Base-by-base conservation (phyloP, 176 grass and related monocot genomes). In the Secale cereale region DNA sequence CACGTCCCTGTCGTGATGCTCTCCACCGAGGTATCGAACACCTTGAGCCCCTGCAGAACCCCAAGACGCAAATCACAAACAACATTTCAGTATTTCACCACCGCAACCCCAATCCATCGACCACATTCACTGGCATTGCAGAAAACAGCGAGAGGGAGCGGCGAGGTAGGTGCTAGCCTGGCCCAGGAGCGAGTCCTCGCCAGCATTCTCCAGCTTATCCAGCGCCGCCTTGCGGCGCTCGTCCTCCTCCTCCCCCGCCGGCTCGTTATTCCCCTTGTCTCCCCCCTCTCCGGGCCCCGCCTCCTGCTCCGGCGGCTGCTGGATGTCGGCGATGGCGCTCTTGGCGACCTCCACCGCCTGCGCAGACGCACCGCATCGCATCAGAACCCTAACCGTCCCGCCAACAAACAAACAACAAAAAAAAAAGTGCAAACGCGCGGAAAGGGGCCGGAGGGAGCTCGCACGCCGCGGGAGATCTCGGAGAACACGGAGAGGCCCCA, bases 401-500 rank as follows among this genome's bases (percentile, higher is more conserved):
- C 31, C 25, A 17, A 57, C 31, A 7, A 41, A 52, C 16, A 27
- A 28, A 70, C 62, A 20, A 4, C 62, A 20, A 4, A 15, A 30
- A 22, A 48, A 56, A 19, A 22, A 7, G 7, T 0, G 54, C 54
- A 22, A 22, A 57, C 54, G 20, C 17, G 54, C 40, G 67, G 48
- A 50, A 64, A 60, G 46, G 59, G 27, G 65, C 7, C 26, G 57
- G 57, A 50, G 36, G 26, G 39, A 69, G 82, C 11, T 69, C 74
- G 27, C 83, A 98, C 97, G 80, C 82, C 86, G 87, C 86, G 88
- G 70, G 97, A 98, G 88, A 98, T 96, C 78, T 98, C 93, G 50
- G 93, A 94, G 91, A 98, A 98, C 54, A 98, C 67, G 86, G 89
- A 89, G 83, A 94, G 89, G 27, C 93, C 97, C 97, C 97, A 98